Evolutionary conservation across 1,284 basidiomycete genomes (phyloP).

Genomic region (Coniferiporia weirii): DNA sequence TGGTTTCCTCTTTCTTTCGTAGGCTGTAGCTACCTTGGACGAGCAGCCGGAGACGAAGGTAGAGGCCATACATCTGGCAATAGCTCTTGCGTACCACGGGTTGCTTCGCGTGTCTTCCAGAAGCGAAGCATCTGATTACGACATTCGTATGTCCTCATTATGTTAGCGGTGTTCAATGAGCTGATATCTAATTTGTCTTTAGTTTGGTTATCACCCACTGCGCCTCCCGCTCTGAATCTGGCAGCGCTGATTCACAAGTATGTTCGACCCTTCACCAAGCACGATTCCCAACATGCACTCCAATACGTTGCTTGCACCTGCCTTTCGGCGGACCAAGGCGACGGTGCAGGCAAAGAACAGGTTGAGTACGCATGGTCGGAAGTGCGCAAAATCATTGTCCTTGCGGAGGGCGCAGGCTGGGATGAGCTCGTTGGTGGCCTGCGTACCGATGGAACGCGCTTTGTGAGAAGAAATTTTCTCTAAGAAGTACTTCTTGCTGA

Average conservation of each 20-base stretch:
- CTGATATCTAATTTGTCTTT: constrained; percentile 15
- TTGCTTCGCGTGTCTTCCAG: constrained; percentile 78
- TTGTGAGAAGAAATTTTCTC: constrained; percentile 50
- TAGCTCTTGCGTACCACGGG: constrained; percentile 92
- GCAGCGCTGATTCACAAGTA: constrained; percentile 90
- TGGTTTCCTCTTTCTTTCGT: constrained; percentile 1
- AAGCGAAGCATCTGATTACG: constrained; percentile 74
- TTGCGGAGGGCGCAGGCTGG: constrained; percentile 84
- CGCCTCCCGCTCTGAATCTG: constrained; percentile 73
- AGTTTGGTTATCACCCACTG: constrained; percentile 63
- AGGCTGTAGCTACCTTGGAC: constrained; percentile 90
- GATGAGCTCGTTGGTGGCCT: constrained; percentile 90
- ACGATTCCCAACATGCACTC: constrained; percentile 89
- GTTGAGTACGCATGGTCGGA: constrained; percentile 83
- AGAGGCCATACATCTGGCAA: constrained; percentile 92
- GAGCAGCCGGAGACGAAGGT: constrained; percentile 85
- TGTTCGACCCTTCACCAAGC: constrained; percentile 84
- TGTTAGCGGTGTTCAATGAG: background rate
- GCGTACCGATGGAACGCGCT: constrained; percentile 81
- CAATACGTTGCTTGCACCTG: constrained; percentile 94
- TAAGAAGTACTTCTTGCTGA: background rate
- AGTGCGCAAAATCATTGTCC: constrained; percentile 82
- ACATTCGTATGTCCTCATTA: constrained; percentile 59
- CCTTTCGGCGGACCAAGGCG: constrained; percentile 72
- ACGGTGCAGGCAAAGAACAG: constrained; percentile 75